phyloP scores from a whole-genome alignment of 331 rosid species.

The Rosa hybrid region DNA sequence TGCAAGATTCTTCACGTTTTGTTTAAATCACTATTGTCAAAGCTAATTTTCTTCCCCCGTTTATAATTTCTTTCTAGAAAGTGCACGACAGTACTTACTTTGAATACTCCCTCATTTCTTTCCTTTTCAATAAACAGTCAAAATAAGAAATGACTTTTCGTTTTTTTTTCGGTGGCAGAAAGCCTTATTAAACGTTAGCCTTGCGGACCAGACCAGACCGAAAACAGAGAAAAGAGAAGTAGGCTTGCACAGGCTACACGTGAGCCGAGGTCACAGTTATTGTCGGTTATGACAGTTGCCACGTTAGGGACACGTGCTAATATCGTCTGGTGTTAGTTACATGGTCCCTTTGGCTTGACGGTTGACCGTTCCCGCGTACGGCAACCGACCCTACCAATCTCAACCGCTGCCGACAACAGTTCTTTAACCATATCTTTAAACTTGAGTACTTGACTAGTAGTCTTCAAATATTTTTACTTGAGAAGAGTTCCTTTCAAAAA shows the following conservation, averaged over 20 bases:
- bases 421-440: slow-evolving; percentile 8
- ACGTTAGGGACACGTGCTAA: slow-evolving; percentile 71
- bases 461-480: background rate
- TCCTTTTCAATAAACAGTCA: background rate
- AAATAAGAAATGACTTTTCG: too few species aligned
- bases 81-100: too few species aligned
- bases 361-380: slow-evolving; percentile 47
- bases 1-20: too few species aligned
- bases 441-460: background rate
- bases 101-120: too few species aligned
- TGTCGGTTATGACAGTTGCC: slow-evolving; percentile 94
- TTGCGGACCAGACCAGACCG: background rate
- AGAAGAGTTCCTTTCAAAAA: background rate
- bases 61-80: too few species aligned
- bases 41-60: too few species aligned
- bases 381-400: slow-evolving; percentile 27
- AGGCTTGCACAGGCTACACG: slow-evolving; percentile 6
- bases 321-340: slow-evolving; percentile 32
- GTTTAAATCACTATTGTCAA: too few species aligned
- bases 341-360: slow-evolving; percentile 26
- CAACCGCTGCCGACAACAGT: slow-evolving; percentile 51
- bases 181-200: background rate
- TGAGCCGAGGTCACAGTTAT: slow-evolving; percentile 57
- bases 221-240: background rate
- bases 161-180: background rate